Evolutionary conservation across 306 rosid genomes (phyloP), one percentile per base, ranked within the genome.

Genomic region (Leucaena leucocephala): DNA sequence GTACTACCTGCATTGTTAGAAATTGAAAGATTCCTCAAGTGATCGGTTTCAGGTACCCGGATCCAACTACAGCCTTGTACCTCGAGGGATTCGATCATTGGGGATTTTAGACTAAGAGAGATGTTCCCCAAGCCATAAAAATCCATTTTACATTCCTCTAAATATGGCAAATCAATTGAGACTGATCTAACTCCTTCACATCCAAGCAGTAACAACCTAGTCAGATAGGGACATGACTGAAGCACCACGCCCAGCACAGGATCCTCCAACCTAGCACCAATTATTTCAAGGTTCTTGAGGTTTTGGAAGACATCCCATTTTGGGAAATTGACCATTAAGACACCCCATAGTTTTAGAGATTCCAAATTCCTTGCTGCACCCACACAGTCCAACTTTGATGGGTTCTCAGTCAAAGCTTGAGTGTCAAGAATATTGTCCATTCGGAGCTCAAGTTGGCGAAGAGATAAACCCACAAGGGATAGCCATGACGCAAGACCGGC

Each of bases 31-130:
- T 64, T 77, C 80, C 57, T 88, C 92, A 96, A 82, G 85, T 72
- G 73, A 68, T 84, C 79, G 44, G 97, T 82, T 78, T 87, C 86
- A 21, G 82, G 80, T 75, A 90, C 99, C 77, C 89, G 86, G 78
- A 96, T 93, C 98, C 93, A 91, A 69, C 97, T 91, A 88, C 97
- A 96, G 22, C 99, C 99, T 88, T 93, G 99, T 75, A 96, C 91
- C 86, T 96, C 97, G 76, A 96, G 98, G 68, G 89, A 83, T 79
- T 89, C 86, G 39, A 96, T 84, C 72, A 81, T 90, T 0, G 98
- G 93, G 76, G 91, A 88, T 54, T 61, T 89, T 71, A 96, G 80
- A 15, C 85, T 67, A 70, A 96, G 90, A 2, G 90, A 85, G 81
- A 91, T 88, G 86, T 96, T 84, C 3, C 97, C 98, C 71, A 81